These are phyloP conservation scores for Kodamaea leandrae DNA, from an alignment of 805 yeast species.

Conservation along the genomic window DNA sequence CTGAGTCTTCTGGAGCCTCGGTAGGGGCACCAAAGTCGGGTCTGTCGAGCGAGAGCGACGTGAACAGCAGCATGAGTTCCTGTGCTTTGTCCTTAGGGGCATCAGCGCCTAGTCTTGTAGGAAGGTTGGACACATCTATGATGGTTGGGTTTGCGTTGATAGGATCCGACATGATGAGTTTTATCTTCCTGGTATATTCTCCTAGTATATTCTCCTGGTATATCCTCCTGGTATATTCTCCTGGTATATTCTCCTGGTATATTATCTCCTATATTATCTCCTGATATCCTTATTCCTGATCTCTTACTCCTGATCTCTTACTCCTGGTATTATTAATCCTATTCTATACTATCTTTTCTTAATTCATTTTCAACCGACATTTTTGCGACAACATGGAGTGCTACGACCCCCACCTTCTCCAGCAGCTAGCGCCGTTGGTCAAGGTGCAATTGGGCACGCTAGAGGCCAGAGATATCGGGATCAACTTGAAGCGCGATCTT, in stretches of 20 bases:
- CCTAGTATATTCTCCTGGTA: too few species aligned
- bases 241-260: neutral
- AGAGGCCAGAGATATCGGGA: conserved; percentile 12
- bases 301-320: too few species aligned
- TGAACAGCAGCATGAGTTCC: conserved; percentile 26
- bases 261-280: too few species aligned
- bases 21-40: conserved; percentile 6
- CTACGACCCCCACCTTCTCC: conserved; percentile 26
- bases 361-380: neutral
- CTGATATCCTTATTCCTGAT: too few species aligned
- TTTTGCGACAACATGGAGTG: conserved; percentile 27
- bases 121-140: conserved; percentile 70
- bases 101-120: conserved; percentile 50
- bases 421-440: conserved; percentile 38
- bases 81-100: conserved; percentile 14
- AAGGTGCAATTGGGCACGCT: conserved; percentile 14
- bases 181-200: neutral
- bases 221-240: neutral
- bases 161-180: conserved; percentile 68
- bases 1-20: conserved; percentile 26
- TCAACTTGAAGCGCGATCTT: conserved; percentile 12
- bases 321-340: too few species aligned
- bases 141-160: conserved; percentile 91
- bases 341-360: neutral
- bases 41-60: conserved; percentile 31